Conservation (phyloP, 202 grass and related monocot genomes). For the Dendrocalamus latiflorus region DNA sequence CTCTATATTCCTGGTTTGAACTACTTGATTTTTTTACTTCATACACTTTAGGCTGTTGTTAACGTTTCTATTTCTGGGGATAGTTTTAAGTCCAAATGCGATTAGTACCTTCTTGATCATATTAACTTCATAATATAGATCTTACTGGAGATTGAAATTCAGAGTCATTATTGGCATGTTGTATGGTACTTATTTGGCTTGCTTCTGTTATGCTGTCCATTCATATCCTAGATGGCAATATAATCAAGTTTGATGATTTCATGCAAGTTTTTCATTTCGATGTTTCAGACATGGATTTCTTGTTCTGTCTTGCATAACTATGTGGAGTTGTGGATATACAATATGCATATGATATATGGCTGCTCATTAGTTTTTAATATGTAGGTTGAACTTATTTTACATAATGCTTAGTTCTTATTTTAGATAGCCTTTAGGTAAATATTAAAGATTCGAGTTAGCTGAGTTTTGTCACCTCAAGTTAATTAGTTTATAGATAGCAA, state of each 20-base stretch:
- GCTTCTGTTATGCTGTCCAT: not conserved
- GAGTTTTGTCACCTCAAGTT: not conserved
- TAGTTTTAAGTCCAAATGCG: not conserved
- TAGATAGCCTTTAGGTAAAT: not conserved
- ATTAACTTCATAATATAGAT: not conserved
- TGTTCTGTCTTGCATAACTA: not conserved
- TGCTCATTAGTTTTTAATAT: not conserved
- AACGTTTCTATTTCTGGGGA: not conserved
- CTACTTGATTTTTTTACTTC: not conserved
- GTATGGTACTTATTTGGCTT: not conserved
- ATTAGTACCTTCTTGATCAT: not conserved
- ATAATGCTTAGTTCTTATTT: not conserved
- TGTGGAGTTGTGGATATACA: not conserved
- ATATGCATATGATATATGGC: not conserved
- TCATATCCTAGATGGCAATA: not conserved
- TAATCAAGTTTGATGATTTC: not conserved
- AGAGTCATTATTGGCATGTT: not conserved
- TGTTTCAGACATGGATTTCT: not conserved
- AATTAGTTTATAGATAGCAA: not conserved
- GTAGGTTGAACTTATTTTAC: not conserved
- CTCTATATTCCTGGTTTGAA: not conserved
- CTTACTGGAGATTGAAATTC: not conserved
- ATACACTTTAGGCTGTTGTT: not conserved
- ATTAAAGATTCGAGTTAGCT: not conserved
- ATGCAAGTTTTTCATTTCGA: not conserved